Percentiles rank a stretch among this genome's conserved stretches.
Conservation (phyloP, 176 grass and related monocot genomes). For the Thalia dealbata region DNA sequence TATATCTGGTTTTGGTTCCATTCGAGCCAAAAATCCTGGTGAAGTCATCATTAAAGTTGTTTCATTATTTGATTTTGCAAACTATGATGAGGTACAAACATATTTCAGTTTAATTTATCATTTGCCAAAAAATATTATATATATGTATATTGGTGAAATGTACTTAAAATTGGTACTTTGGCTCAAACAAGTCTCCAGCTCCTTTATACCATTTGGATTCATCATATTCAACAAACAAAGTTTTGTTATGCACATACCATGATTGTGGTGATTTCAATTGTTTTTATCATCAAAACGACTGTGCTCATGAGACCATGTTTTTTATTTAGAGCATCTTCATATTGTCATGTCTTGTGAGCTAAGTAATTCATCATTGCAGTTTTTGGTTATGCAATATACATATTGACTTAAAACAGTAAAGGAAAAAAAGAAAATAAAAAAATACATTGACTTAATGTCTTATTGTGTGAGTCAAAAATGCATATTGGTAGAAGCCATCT, state of each 20-base stretch:
- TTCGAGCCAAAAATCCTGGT: constrained; percentile 63
- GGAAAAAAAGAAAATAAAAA: too few relatives aligned
- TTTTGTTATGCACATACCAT: background rate
- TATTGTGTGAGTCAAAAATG: too few relatives aligned
- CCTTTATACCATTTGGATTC: background rate
- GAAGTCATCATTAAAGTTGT: constrained; percentile 65
- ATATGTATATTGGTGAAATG: background rate
- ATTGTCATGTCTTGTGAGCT: background rate
- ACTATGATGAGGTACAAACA: constrained; percentile 66
- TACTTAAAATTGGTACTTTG: background rate
- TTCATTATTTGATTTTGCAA: constrained; percentile 65
- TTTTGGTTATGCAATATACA: background rate
- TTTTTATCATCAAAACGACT: background rate
- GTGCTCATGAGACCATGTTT: too few relatives aligned
- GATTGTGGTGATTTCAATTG: background rate
- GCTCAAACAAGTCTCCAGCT: background rate
- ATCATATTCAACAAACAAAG: background rate
- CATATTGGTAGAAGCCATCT: too few relatives aligned
- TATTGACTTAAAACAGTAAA: too few relatives aligned
- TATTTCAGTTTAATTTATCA: constrained; percentile 21
- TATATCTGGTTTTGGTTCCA: constrained; percentile 42
- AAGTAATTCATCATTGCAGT: background rate
- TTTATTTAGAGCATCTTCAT: too few relatives aligned
- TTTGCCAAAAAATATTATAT: background rate
- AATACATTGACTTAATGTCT: too few relatives aligned